phyloP scores from a whole-genome alignment of 495 filamentous ascomycete species.

The Viridothelium virens region DNA sequence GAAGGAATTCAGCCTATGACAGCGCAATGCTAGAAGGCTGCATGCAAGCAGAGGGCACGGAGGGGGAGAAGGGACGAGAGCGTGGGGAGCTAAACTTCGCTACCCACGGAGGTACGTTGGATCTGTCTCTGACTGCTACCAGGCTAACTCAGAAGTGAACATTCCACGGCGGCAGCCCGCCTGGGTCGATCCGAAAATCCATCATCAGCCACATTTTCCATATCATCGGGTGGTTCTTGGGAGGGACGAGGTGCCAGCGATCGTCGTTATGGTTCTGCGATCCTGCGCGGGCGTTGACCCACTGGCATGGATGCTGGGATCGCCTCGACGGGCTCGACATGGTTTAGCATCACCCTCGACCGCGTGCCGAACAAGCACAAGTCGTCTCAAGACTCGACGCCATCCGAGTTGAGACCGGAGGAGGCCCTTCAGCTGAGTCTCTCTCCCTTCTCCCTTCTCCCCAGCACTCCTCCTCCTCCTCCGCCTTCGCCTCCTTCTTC shows the following conservation, averaged over 20 bases:
- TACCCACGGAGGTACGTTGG: constrained; percentile 1
- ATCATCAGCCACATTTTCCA: constrained; percentile 3
- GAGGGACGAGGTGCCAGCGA: background rate
- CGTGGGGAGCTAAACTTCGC: background rate
- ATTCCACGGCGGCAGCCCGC: background rate
- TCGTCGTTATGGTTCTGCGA: background rate
- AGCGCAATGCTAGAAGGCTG: background rate
- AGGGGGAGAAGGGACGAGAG: constrained; percentile 8
- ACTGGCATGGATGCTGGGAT: constrained; percentile 2
- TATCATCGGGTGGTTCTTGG: background rate
- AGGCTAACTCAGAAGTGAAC: no score
- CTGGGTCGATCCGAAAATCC: constrained; percentile 7
- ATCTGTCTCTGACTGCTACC: background rate
- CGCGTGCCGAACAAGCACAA: background rate
- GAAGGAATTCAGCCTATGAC: constrained; percentile 5
- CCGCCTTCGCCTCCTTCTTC: no score
- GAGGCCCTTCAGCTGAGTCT: no score
- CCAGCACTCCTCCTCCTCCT: no score
- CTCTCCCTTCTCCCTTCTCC: no score
- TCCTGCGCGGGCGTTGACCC: constrained; percentile 10
- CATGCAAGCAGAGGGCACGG: background rate
- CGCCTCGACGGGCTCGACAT: background rate
- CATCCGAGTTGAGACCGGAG: background rate
- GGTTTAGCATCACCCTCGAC: background rate
- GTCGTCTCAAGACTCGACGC: background rate